Evolutionary conservation across 495 filamentous ascomycete species (phyloP), one percentile per base, ranked within the genome.

Genomic region (Trichoderma orchidacearum): DNA sequence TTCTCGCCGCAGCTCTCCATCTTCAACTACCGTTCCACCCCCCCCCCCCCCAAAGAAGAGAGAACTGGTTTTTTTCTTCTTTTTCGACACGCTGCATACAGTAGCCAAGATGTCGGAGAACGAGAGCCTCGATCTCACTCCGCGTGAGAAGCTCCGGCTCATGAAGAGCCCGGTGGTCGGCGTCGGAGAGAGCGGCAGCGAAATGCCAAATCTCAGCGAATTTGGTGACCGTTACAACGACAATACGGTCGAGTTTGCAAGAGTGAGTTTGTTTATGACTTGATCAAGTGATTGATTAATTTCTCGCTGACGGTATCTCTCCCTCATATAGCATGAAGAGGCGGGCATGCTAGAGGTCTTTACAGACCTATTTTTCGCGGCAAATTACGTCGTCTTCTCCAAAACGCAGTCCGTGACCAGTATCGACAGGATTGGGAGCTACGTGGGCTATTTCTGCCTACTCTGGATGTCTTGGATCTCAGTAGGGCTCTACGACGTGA

Each of bases 401-500:
- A 71, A 75, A 56, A 73, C 73, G 11, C 76, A 82, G 60, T 72
- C 80, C 17, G 78, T 85, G 57, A 75, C 71, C 55, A 68, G 70
- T 38, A 25, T 51, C 7, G 35, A 57, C 1, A 56, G 61, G 23
- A 55, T 74, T 17, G 60, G 34, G 2, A 69, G 64, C 28, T 86
- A 84, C 58, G 72, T 84, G 51, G 81, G 80, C 36, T 85, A 86
- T 62, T 82, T 86, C 55, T 73, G 74, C 54, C 76, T 87, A 28
- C 74, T 89, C 0, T 89, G 85, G 85, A 81, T 85, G 60, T 86
- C 80, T 36, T 89, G 85, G 85, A 72, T 82, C 29, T 78, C 83
- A 62, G 78, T 85, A 27, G 79, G 77, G n/a, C 69, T 87, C 9
- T 83, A 79, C 61, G 85, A 89, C 63, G 75, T 87, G 30, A 77